Evolutionary conservation across 441 rosid genomes (phyloP), one percentile per base, ranked within the genome.

Genomic region (Omphalea diandra): DNA sequence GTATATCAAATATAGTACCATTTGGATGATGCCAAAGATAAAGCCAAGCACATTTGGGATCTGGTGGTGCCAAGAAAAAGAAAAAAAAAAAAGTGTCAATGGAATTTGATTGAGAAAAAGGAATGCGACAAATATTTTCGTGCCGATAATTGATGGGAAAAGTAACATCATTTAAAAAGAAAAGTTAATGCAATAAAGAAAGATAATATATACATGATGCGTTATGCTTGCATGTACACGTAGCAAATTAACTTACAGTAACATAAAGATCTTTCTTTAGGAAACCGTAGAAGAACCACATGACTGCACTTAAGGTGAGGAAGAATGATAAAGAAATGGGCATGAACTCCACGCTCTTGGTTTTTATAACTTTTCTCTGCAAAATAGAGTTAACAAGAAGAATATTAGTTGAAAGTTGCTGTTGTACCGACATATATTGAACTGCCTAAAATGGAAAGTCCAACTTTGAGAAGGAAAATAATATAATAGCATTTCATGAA

Each of bases 331-430:
- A 76, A 54, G 80, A 71, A 24, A 91, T 81, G 0, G 97, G 96
- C 98, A 91, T 93, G 81, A 75, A 93, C 81, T 93, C 96, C 11
- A 86, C 97, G 65, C 98, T 93, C 73, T 83, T 91, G 8, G 96
- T 93, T 64, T 76, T 80, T 44, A 91, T 84, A 20, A 93, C 96
- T 80, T 88, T 88, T 63, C 91, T 83, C 98, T 93, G 83, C 60
- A 70, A 18, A 22, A 20, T 6, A 52, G 1, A 20, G 54, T 18
- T 20, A 52, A 10, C 9, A 52, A 6, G 11, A 43, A 43, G 11
- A 9, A 43, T 43, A 43, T 43, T 14, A 43, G 15, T 18, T 1
- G 15, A 43, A 43, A 43, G 49, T 43, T 43, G 15, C 49, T 1
- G 17, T n/a, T n/a, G n/a, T n/a, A n/a, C n/a, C n/a, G n/a, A n/a